Percentiles rank a stretch among this genome's conserved stretches.
phyloP scores from a whole-genome alignment of 176 grass and related monocot species.

The Juncus inflexus region DNA sequence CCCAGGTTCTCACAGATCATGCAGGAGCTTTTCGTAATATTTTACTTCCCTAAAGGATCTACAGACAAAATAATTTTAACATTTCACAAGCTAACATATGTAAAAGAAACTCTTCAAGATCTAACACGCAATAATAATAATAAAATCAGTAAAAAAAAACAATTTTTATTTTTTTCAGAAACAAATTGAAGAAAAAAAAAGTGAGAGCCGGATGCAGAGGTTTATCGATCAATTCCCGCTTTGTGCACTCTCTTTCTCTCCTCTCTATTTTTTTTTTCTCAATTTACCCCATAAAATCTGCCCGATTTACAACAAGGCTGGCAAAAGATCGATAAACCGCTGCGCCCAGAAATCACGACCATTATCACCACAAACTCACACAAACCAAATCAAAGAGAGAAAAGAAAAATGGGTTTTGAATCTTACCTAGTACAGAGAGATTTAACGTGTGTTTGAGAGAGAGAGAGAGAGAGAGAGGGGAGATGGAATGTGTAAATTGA shows the following conservation, averaged over 20 bases:
- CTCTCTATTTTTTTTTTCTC: constrained; percentile 6
- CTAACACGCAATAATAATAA: not conserved
- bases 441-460: constrained; percentile 5
- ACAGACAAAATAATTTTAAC: not conserved
- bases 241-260: constrained; percentile 33
- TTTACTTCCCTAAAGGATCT: not conserved
- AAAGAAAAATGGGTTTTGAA: not conserved
- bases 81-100: not conserved
- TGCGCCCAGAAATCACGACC: constrained; percentile 61
- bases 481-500: constrained; percentile 11
- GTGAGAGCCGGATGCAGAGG: constrained; percentile 92
- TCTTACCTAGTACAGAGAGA: constrained; percentile 19
- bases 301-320: constrained; percentile 58
- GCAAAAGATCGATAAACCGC: constrained; percentile 93
- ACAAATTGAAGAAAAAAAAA: constrained; percentile 16
- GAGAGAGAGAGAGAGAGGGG: not conserved
- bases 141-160: not conserved
- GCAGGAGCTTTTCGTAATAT: not conserved
- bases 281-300: constrained; percentile 15
- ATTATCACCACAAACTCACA: not conserved
- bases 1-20: no score
- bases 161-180: constrained; percentile 2
- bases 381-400: not conserved
- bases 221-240: constrained; percentile 96
- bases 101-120: not conserved